Conservation (phyloP, 1,284 basidiomycete species). For the Trichosporon ovoides region DNA sequence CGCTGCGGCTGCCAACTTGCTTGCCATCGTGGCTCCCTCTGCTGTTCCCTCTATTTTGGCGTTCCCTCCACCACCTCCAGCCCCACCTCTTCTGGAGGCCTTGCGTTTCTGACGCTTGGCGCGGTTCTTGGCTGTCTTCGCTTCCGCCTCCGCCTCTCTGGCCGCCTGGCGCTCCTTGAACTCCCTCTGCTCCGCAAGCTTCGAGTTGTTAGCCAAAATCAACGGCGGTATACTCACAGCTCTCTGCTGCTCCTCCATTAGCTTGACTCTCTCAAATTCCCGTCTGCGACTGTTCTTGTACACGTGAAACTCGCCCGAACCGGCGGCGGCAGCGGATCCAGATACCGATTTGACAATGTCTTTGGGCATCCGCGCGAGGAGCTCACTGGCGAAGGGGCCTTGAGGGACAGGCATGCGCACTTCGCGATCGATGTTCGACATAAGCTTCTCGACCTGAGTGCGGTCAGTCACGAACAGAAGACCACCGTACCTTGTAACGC, state of each 20-base stretch:
- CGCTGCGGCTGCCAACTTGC: neutral
- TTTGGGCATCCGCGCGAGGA: constrained; percentile 61
- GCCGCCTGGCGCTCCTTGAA: constrained; percentile 64
- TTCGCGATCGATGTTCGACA: constrained; percentile 78
- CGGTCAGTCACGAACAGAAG: neutral
- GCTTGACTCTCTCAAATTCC: constrained; percentile 88
- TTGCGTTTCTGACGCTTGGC: constrained; percentile 88
- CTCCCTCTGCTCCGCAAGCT: constrained; percentile 63
- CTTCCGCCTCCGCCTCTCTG: constrained; percentile 62
- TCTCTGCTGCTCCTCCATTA: constrained; percentile 76
- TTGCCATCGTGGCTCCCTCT: neutral
- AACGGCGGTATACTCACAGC: constrained; percentile 56
- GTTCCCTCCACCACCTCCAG: neutral
- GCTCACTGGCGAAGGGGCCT: constrained; percentile 35
- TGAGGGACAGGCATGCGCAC: constrained; percentile 60
- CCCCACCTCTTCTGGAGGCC: constrained; percentile 54
- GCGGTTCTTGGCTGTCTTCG: constrained; percentile 87
- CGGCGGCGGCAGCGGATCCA: constrained; percentile 79
- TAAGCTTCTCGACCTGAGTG: constrained; percentile 68
- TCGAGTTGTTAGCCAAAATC: neutral
- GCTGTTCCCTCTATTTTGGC: neutral
- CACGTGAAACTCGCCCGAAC: constrained; percentile 94
- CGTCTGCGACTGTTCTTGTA: constrained; percentile 91
- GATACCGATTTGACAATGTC: constrained; percentile 99
- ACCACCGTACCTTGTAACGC: constrained; percentile 24